A percentile compares a stretch with the other conserved stretches of the same genome.
Conservation (phyloP, 345 rosid species). For the Balakata baccata region DNA sequence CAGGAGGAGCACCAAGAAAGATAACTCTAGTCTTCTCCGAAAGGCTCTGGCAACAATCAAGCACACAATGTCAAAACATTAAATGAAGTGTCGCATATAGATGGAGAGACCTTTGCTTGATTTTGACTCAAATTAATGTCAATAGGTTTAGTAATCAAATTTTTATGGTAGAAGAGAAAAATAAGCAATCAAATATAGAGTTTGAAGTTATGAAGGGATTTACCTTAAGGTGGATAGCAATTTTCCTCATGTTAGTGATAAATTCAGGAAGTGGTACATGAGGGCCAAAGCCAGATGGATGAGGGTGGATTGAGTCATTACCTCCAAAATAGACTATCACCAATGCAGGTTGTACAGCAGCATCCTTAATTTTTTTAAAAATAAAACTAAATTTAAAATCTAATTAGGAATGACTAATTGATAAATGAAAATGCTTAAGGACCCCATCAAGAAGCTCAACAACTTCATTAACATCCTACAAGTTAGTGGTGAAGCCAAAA, state of each 20-base stretch:
- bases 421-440: background rate
- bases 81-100: too few relatives aligned
- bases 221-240: constrained; percentile 25
- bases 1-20: constrained; percentile 25
- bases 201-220: background rate
- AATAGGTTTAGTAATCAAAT: too few relatives aligned
- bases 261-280: constrained; percentile 28
- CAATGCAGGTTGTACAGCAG: constrained; percentile 18
- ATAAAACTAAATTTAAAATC: too few relatives aligned
- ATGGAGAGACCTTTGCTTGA: too few relatives aligned
- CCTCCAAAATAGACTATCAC: constrained; percentile 30
- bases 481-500: too few relatives aligned
- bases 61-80: background rate
- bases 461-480: too few relatives aligned
- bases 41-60: constrained; percentile 19
- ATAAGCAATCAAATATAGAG: background rate
- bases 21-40: constrained; percentile 23
- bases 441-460: too few relatives aligned
- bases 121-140: background rate
- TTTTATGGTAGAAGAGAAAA: too few relatives aligned
- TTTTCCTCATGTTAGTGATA: constrained; percentile 21
- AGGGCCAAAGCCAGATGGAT: constrained; percentile 23
- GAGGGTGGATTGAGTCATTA: constrained; percentile 22
- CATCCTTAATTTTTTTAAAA: constrained; percentile 15
- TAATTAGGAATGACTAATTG: background rate